phyloP scores from a whole-genome alignment of 495 filamentous ascomycete genomes.

The Lichina pygmaea region DNA sequence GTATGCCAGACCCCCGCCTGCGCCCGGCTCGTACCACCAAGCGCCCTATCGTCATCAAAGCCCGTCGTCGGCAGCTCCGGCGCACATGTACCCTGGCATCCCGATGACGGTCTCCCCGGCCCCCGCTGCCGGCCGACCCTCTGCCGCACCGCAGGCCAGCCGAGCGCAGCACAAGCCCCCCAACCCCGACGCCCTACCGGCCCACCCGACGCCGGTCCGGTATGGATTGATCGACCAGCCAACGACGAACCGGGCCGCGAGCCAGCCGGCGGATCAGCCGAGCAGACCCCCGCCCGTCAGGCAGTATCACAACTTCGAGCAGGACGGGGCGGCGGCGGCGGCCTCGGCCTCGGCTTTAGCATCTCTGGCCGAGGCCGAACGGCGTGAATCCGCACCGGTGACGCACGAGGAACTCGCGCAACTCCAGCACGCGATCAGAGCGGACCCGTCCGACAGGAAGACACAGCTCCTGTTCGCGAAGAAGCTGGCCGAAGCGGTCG shows the following conservation, averaged over 20 bases:
- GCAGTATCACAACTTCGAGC: slow-evolving; percentile 29
- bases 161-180: neutral
- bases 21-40: too few relatives aligned
- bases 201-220: slow-evolving; percentile 58
- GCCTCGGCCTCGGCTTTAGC: neutral
- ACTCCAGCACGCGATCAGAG: slow-evolving; percentile 35
- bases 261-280: slow-evolving; percentile 23
- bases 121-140: too few relatives aligned
- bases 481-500: slow-evolving; percentile 64
- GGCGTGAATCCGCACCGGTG: slow-evolving; percentile 22
- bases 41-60: too few relatives aligned
- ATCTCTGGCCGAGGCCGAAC: slow-evolving; percentile 1
- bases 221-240: slow-evolving; percentile 38
- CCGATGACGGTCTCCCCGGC: too few relatives aligned
- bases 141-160: too few relatives aligned
- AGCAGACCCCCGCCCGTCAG: slow-evolving; percentile 41
- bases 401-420: slow-evolving; percentile 53
- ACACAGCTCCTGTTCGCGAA: slow-evolving; percentile 51
- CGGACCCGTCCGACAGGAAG: slow-evolving; percentile 41
- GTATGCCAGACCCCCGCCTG: too few relatives aligned
- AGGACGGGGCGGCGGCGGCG: slow-evolving; percentile 11
- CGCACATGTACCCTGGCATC: too few relatives aligned
- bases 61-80: too few relatives aligned
- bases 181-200: slow-evolving; percentile 20
- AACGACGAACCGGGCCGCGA: slow-evolving; percentile 18